Evolutionary conservation across 2,329 filamentous ascomycete genomes (phyloP).

Genomic region (Pseudofabraea citricarpa): DNA sequence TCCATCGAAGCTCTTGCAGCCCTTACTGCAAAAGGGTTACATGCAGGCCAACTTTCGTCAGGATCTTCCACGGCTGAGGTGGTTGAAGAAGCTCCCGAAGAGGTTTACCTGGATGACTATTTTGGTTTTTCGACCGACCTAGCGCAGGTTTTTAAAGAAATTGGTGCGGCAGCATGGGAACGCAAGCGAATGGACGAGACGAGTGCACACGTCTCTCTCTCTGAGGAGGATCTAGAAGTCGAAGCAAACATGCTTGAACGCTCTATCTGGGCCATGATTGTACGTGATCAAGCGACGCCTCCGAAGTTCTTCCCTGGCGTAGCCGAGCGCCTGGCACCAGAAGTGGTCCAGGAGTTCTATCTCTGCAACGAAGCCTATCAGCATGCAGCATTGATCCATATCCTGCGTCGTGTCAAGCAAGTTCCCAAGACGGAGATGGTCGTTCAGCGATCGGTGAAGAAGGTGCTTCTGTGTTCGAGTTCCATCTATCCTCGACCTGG

Average conservation of each 20-base stretch:
- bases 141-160: slow-evolving; percentile 32
- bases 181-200: background rate
- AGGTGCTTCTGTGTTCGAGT: slow-evolving; percentile 4
- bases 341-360: slow-evolving; percentile 2
- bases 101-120: slow-evolving; percentile 35
- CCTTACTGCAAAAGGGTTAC: background rate
- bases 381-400: slow-evolving; percentile 5
- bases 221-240: background rate
- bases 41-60: background rate
- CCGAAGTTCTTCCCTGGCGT: slow-evolving; percentile 25
- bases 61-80: background rate
- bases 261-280: background rate
- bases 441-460: slow-evolving; percentile 1
- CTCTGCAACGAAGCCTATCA: slow-evolving; percentile 9
- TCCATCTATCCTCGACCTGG: slow-evolving; percentile 3
- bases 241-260: slow-evolving; percentile 2
- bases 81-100: slow-evolving; percentile 2
- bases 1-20: background rate
- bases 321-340: slow-evolving; percentile 2
- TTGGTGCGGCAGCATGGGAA: slow-evolving; percentile 28
- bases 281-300: slow-evolving; percentile 5
- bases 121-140: slow-evolving; percentile 35
- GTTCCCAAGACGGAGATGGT: background rate
- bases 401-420: background rate
- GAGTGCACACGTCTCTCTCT: background rate